Evolutionary conservation across 2,329 filamentous ascomycete genomes (phyloP), one percentile per base, ranked within the genome.

Genomic region (Alternaria incomplexa): DNA sequence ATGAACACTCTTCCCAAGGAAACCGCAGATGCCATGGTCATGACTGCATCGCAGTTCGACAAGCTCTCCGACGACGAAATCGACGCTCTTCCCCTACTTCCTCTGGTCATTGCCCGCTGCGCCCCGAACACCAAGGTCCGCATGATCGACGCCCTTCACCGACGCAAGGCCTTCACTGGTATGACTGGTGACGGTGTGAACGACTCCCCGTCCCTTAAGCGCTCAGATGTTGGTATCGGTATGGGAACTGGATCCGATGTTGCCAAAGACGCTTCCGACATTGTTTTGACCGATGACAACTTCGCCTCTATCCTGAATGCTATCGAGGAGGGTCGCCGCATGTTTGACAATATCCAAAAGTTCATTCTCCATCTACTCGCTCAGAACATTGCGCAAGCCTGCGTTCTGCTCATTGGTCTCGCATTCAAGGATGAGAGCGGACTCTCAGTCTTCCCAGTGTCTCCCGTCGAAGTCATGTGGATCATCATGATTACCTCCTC

Each of bases 311-410:
- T 83, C 50, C 79, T 83, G 36, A 80, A 80, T 55, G 81, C 81
- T 17, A 82, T 83, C 56, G 79, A 81, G 64, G 81, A 83, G 67
- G 81, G 82, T 8, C 80, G 81, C 26, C 77, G 80, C 32, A 77
- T 83, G 58, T 83, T 83, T 59, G 81, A 82, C 76, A 84, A 84
- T 62, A 82, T 83, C 45, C 80, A 83, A 61, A 82, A 82, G 59
- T 79, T 78, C 28, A 76, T 79, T 23, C 66, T 78, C 5, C 76
- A 79, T 58, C 61, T 73, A 47, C 69, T 78, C 13, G 73, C 76
- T 6, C 69, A 72, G 55, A 79, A 79, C 56, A 73, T 79, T 17
- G 77, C 75, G 13, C 74, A 79, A 61, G 77, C 76, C 12, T 72
- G 76, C 36, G 73, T 77, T 44, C 62, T 79, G 55, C 71, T 79